Conservation (phyloP, 495 filamentous ascomycete species). For the Rhypophila decipiens region DNA sequence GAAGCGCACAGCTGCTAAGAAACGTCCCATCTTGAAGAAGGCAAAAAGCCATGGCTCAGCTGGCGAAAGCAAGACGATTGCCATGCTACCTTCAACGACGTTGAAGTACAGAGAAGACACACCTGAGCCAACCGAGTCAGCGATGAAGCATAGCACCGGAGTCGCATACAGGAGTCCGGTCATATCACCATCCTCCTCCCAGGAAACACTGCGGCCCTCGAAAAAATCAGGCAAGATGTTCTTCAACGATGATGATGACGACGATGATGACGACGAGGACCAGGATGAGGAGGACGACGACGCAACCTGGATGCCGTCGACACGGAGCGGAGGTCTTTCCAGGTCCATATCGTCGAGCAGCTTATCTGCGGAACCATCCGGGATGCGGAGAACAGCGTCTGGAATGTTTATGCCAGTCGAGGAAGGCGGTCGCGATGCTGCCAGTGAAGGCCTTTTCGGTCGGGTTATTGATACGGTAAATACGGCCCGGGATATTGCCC, state of each 20-base stretch:
- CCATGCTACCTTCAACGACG: conserved; percentile 85
- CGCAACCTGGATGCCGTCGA: conserved; percentile 18
- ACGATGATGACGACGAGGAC: conserved; percentile 58
- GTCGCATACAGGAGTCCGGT: conserved; percentile 43
- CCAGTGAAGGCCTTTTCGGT: conserved; percentile 58
- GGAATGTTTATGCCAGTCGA: conserved; percentile 87
- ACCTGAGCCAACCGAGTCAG: conserved; percentile 58
- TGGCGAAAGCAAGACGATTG: conserved; percentile 81
- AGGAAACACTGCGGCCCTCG: conserved; percentile 69
- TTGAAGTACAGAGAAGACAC: conserved; percentile 83
- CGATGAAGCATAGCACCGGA: conserved; percentile 45
- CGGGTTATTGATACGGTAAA: conserved; percentile 91
- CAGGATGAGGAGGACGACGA: conserved; percentile 53
- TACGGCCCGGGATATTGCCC: conserved; percentile 89
- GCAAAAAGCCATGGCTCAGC: conserved; percentile 45
- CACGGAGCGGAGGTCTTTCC: conserved; percentile 17
- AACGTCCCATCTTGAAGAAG: conserved; percentile 35
- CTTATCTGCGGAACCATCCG: conserved; percentile 37
- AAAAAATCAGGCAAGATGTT: conserved; percentile 66
- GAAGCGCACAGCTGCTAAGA: conserved; percentile 51
- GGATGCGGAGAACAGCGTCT: conserved; percentile 64
- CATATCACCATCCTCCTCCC: conserved; percentile 60
- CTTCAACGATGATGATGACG: conserved; percentile 39
- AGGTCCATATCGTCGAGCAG: conserved; percentile 30
- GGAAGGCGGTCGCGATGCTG: conserved; percentile 55